Percentiles rank a stretch among this genome's conserved stretches.
Conservation (phyloP, 371 early-diverging fungal genomes). For the Mycotypha africana region DNA sequence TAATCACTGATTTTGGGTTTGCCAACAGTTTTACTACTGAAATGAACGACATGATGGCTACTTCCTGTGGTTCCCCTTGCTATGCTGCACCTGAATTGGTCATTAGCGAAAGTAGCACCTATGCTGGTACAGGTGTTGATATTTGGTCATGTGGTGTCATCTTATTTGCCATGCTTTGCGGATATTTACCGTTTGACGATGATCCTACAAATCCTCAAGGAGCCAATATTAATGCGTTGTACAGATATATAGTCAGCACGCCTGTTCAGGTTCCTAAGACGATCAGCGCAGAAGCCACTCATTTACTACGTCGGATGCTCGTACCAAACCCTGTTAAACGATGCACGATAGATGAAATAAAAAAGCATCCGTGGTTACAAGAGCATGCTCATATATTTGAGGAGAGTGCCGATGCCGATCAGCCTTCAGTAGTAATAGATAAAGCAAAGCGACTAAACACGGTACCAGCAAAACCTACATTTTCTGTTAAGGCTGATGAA, state of each 20-base stretch:
- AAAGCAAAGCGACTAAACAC: too few relatives aligned
- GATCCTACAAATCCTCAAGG: constrained; percentile 65
- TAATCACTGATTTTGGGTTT: constrained; percentile 98
- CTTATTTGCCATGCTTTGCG: constrained; percentile 68
- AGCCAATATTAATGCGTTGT: constrained; percentile 57
- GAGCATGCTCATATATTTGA: too few relatives aligned
- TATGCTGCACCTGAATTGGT: constrained; percentile 97
- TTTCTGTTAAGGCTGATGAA: too few relatives aligned
- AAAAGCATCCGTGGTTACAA: constrained; percentile 39
- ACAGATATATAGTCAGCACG: constrained; percentile 61
- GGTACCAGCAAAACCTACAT: too few relatives aligned
- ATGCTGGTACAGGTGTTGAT: constrained; percentile 95
- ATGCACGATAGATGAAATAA: constrained; percentile 53
- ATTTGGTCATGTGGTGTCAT: constrained; percentile 94
- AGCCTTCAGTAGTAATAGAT: too few relatives aligned
- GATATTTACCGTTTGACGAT: constrained; percentile 80
- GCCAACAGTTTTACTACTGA: constrained; percentile 78
- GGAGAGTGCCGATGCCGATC: too few relatives aligned
- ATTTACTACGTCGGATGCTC: constrained; percentile 54
- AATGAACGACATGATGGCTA: constrained; percentile 65
- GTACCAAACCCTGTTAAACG: constrained; percentile 52
- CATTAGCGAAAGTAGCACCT: constrained; percentile 68
- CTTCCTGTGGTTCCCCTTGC: constrained; percentile 95
- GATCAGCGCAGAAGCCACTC: constrained; percentile 37
- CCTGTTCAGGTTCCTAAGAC: constrained; percentile 51